A percentile compares a stretch with the other conserved stretches of the same genome.
phyloP scores from a whole-genome alignment of 768 basidiomycete species.

The Tylopilus cervinicoccineus region DNA sequence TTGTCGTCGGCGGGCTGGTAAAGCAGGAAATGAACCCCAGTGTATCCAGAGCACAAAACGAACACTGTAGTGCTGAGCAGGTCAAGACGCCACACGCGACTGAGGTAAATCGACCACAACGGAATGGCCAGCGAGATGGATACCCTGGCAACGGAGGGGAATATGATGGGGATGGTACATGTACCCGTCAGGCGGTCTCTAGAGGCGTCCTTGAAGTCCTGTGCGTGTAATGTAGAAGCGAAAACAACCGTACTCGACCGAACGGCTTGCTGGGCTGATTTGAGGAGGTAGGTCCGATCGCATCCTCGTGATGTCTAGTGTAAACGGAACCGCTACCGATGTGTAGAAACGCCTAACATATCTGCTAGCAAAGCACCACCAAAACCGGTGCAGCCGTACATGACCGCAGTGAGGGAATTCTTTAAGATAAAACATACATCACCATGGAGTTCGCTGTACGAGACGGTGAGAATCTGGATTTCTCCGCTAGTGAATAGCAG shows the following conservation, averaged over 20 bases:
- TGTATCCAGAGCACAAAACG: slow-evolving; percentile 13
- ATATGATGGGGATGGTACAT: slow-evolving; percentile 38
- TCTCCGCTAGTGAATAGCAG: slow-evolving; percentile 29
- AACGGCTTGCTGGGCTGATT: slow-evolving; percentile 19
- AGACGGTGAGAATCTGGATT: slow-evolving; percentile 18
- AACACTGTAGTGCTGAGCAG: slow-evolving; percentile 11
- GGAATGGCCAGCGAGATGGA: slow-evolving; percentile 20
- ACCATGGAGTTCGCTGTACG: slow-evolving; percentile 35
- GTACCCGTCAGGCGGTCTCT: slow-evolving; percentile 37
- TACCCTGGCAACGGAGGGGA: slow-evolving; percentile 25
- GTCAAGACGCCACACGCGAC: slow-evolving; percentile 18
- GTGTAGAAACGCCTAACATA: slow-evolving; percentile 6
- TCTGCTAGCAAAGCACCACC: slow-evolving; percentile 34
- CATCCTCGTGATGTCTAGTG: slow-evolving; percentile 6
- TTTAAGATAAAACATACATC: slow-evolving; percentile 28
- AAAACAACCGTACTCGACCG: slow-evolving; percentile 26
- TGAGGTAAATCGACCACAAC: slow-evolving; percentile 23
- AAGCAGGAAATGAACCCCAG: slow-evolving; percentile 18
- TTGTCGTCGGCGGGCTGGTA: slow-evolving; percentile 16
- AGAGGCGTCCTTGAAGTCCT: slow-evolving; percentile 36
- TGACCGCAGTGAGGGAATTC: slow-evolving; percentile 30
- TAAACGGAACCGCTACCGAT: neutral
- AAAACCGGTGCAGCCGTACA: slow-evolving; percentile 30
- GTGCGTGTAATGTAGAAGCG: slow-evolving; percentile 29
- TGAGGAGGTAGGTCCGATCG: slow-evolving; percentile 9